Base-by-base conservation (phyloP, 768 basidiomycete species). In the Termitomyces sp. region DNA sequence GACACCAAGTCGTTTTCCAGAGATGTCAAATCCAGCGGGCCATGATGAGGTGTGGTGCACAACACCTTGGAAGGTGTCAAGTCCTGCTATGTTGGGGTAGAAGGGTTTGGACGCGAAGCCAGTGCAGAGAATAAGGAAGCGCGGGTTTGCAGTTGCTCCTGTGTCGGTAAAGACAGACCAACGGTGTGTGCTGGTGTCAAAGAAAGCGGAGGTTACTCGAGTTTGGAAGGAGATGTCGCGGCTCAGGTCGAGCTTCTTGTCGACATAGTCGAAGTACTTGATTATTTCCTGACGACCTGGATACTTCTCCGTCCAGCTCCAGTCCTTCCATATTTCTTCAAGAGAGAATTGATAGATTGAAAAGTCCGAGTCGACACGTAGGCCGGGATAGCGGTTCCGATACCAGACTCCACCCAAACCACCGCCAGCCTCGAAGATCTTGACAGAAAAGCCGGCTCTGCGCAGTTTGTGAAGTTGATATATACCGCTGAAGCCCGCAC, bases 361-460 rank as follows among this genome's bases (percentile, higher is more conserved):
- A 29, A 59, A 64, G 18, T 65, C 66, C 10, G 67, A 63, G 55
- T 69, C 68, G 27, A 68, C 67, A 8, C 67, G 64, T 8, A 64
- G 64, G 24, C 68, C 68, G 1, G 68, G 67, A 39, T 69, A 69
- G 34, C 63, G 59, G 53, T 69, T 68, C 64, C 66, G 65, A 37
- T 67, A 56, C 68, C 68, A 69, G 14, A 61, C 61, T 1, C 68
- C 68, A 16, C 68, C 68, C 6, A 68, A n/a, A 24, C 56, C 51
- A 26, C 59, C 42, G 12, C 57, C 67, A 7, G 67, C 64, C 32
- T 67, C 64, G 20, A 62, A 64, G 46, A 65, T 24, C 43, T 65
- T 63, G 46, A 55, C 63, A 20, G 59, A 59, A 42, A 63, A 59
- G 20, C 61, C 61, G 12, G 56, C 63, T 46, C 58, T 54, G 44